Percentiles rank a stretch among this genome's conserved stretches.
phyloP scores from a whole-genome alignment of 225 moss, liverwort and hornwort species.

The Thuidium tamariscinum region DNA sequence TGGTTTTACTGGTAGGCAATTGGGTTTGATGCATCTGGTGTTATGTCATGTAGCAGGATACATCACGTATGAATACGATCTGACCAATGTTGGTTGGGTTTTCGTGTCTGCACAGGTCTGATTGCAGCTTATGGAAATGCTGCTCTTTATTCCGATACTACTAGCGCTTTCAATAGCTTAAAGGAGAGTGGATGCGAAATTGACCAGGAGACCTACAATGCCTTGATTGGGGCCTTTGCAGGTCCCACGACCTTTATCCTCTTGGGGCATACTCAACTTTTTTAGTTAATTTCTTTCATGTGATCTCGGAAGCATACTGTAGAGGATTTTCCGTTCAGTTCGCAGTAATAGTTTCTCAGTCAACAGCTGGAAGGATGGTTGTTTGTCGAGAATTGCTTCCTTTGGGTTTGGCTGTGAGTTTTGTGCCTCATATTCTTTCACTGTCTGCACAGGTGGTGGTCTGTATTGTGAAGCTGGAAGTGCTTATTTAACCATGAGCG shows the following conservation, averaged over 20 bases:
- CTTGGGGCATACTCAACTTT: background rate
- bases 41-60: background rate
- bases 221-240: constrained; percentile 80
- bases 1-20: constrained; percentile 62
- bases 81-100: background rate
- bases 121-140: constrained; percentile 92
- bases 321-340: background rate
- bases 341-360: background rate
- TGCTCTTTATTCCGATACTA: constrained; percentile 73
- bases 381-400: background rate
- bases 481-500: constrained; percentile 71
- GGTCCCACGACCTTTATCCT: background rate
- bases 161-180: constrained; percentile 60
- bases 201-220: constrained; percentile 67
- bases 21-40: background rate
- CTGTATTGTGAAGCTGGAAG: constrained; percentile 86
- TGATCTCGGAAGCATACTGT: background rate
- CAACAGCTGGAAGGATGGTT: background rate
- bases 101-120: constrained; percentile 30
- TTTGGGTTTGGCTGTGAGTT: background rate
- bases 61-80: background rate
- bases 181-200: constrained; percentile 63
- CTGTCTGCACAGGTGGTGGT: constrained; percentile 46
- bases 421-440: background rate
- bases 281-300: background rate